Percentiles rank a stretch among this genome's conserved stretches.
phyloP scores from a whole-genome alignment of 208 protist genomes.

The Leishmania turanica region DNA sequence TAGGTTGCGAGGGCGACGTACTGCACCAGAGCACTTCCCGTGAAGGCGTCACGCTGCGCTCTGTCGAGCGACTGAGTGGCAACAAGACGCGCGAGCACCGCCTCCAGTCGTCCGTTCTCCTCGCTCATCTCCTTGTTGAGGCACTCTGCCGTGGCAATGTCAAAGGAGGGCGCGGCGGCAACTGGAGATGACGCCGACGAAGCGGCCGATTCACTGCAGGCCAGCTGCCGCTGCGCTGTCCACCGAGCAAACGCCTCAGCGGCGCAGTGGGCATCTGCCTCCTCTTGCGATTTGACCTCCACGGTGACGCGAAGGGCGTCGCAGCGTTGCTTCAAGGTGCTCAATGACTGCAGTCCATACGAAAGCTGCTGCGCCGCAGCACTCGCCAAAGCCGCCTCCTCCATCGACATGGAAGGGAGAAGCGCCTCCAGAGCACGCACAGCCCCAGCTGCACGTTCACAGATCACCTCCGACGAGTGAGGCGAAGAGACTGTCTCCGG shows the following conservation, averaged over 20 bases:
- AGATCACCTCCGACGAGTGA: not conserved
- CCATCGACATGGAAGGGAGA: conserved; percentile 29
- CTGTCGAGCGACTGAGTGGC: not conserved
- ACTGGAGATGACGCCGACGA: conserved; percentile 4
- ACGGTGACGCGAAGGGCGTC: conserved; percentile 19
- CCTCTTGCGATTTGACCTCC: conserved; percentile 20
- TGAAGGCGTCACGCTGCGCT: conserved; percentile 2
- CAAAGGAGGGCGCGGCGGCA: conserved; percentile 11
- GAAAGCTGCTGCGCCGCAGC: conserved; percentile 25
- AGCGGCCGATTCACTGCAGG: not conserved
- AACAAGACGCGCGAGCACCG: conserved; percentile 28
- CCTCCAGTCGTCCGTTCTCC: conserved; percentile 34
- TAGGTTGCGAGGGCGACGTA: conserved; percentile 13
- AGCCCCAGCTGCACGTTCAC: conserved; percentile 12
- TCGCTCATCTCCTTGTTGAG: conserved; percentile 34
- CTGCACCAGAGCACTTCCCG: conserved; percentile 36
- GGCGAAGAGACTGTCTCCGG: not conserved
- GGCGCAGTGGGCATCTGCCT: conserved; percentile 21
- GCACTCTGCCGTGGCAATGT: conserved; percentile 22
- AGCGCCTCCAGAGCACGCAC: conserved; percentile 18
- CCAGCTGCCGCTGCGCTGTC: conserved; percentile 9
- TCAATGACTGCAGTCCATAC: conserved; percentile 25
- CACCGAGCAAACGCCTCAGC: conserved; percentile 19
- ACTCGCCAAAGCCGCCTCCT: conserved; percentile 34
- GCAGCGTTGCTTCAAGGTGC: conserved; percentile 4